Percentiles rank a stretch among this genome's conserved stretches.
Evolutionary conservation across 352 stramenopile genomes (phyloP).

Genomic region (Phytophthora pini): DNA sequence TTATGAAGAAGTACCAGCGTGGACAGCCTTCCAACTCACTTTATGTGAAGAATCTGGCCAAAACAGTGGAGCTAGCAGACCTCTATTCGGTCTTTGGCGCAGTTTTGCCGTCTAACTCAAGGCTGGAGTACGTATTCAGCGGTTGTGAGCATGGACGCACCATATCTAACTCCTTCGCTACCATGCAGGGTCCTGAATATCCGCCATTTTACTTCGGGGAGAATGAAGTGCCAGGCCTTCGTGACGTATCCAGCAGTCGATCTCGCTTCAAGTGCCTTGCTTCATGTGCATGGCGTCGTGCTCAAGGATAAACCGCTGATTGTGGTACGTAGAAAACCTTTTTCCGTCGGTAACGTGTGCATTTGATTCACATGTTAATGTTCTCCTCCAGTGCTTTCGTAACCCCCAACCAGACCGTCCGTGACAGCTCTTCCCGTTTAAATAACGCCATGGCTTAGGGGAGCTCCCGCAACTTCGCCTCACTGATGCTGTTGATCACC

Average conservation of each 20-base stretch:
- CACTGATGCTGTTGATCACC: constrained; percentile 89
- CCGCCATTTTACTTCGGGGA: constrained; percentile 76
- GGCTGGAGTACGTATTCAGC: constrained; percentile 34
- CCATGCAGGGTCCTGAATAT: constrained; percentile 52
- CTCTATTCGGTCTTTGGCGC: constrained; percentile 59
- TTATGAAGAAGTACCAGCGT: constrained; percentile 73
- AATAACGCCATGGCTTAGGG: constrained; percentile 36
- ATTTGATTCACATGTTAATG: constrained; percentile 40
- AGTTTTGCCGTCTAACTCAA: constrained; percentile 35
- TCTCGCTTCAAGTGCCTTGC: constrained; percentile 55
- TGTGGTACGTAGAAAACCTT: constrained; percentile 59
- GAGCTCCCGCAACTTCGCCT: constrained; percentile 65
- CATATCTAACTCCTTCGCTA: neutral
- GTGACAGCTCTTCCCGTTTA: constrained; percentile 18
- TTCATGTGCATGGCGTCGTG: constrained; percentile 72
- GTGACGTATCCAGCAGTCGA: constrained; percentile 66
- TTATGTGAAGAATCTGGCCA: constrained; percentile 87
- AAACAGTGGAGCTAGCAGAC: constrained; percentile 50
- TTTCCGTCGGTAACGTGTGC: neutral
- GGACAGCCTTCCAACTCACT: constrained; percentile 62
- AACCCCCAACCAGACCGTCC: constrained; percentile 25
- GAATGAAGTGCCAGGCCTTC: constrained; percentile 91
- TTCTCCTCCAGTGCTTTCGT: constrained; percentile 39
- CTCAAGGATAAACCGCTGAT: constrained; percentile 82
- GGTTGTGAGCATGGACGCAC: neutral